phyloP scores from a whole-genome alignment of 2,329 filamentous ascomycete species.

The Zalaria sp. region DNA sequence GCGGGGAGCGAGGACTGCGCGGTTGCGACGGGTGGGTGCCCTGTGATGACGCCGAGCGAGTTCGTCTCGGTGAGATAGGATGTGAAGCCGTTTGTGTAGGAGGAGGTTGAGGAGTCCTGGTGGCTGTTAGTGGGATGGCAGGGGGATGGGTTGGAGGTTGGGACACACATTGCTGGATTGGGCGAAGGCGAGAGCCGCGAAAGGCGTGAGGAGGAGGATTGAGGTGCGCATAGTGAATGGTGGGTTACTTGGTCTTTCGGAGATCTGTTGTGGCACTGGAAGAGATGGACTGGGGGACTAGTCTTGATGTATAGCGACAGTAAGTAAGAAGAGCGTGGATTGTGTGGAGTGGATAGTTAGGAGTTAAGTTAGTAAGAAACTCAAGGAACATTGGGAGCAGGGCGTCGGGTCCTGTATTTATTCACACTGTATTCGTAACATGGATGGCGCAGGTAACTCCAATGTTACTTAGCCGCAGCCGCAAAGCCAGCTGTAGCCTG shows the following conservation, averaged over 20 bases:
- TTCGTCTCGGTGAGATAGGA: conserved; percentile 33
- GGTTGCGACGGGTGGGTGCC: conserved; percentile 21
- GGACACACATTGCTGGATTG: conserved; percentile 15
- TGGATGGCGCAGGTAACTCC: no score
- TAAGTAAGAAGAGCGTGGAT: no score
- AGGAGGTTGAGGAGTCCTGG: conserved; percentile 6
- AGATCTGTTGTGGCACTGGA: no score
- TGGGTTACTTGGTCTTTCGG: background rate
- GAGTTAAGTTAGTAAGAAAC: no score
- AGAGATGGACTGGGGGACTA: no score
- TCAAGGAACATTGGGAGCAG: no score
- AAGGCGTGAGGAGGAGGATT: conserved; percentile 26
- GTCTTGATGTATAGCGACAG: no score
- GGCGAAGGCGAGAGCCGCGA: conserved; percentile 27
- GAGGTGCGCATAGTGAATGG: conserved; percentile 32
- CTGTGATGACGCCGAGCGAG: conserved; percentile 35
- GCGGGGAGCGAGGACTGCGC: conserved; percentile 26
- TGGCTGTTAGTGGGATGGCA: background rate
- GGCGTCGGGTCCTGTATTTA: no score
- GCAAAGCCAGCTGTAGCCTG: no score
- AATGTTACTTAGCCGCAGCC: no score
- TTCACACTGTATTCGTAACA: no score
- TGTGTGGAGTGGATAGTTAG: no score
- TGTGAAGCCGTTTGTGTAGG: conserved; percentile 29
- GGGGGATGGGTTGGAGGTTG: background rate